Conservation (phyloP, 352 stramenopile species). For the Globisporangium carolinianum region DNA sequence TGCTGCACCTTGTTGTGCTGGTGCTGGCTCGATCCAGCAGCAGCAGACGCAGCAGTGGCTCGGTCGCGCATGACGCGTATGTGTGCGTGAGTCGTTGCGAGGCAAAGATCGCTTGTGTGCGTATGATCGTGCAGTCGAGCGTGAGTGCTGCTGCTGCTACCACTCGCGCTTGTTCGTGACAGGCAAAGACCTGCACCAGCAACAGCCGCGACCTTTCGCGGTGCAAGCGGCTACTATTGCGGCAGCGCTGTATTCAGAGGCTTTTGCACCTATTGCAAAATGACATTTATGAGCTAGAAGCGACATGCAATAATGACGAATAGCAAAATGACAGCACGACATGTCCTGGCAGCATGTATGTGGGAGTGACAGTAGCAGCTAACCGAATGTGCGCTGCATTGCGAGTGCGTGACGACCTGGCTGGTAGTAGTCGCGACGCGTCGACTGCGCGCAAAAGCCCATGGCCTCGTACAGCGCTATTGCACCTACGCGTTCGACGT, state of each 20-base stretch:
- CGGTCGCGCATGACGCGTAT: neutral
- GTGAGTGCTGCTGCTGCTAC: neutral
- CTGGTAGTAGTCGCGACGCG: constrained; percentile 36
- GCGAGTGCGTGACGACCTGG: constrained; percentile 29
- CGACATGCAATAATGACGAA: no score
- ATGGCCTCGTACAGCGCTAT: constrained; percentile 34
- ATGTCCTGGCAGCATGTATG: no score
- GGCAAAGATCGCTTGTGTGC: no score
- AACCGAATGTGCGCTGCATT: constrained; percentile 18
- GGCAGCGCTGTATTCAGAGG: no score
- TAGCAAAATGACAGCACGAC: no score
- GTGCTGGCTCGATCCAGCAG: neutral
- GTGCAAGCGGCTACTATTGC: no score
- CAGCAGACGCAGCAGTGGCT: neutral
- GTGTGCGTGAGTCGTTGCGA: no score
- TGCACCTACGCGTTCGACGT: constrained; percentile 23
- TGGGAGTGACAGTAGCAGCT: neutral
- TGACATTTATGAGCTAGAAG: no score
- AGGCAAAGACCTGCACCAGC: no score
- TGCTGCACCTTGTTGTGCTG: constrained; percentile 12
- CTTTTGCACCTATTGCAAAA: no score
- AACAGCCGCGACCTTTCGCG: neutral
- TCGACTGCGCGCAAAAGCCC: constrained; percentile 20
- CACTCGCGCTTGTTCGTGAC: neutral
- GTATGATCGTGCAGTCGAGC: neutral